Evolutionary conservation across 495 filamentous ascomycete species (phyloP).

Genomic region (Podospora pseudoanserina): DNA sequence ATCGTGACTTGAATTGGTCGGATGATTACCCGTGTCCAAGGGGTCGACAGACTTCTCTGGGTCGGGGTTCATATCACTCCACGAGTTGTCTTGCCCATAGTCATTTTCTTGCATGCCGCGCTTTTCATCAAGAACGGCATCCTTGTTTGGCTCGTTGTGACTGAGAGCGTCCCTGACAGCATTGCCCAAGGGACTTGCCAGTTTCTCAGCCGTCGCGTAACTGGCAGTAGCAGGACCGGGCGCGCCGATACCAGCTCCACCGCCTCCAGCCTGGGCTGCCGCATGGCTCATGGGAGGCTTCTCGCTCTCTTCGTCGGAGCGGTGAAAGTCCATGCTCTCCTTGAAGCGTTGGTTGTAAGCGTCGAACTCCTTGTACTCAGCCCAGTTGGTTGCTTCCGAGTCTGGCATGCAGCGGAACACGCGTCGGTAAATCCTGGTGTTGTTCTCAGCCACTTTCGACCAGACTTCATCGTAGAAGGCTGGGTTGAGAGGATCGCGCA

Average conservation of each 20-base stretch:
- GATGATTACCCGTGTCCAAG: neutral
- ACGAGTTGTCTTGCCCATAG: conserved; percentile 3
- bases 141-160: neutral
- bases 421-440: conserved; percentile 84
- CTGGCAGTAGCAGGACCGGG: conserved; percentile 25
- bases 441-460: conserved; percentile 86
- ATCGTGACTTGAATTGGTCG: conserved; percentile 20
- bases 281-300: conserved; percentile 22
- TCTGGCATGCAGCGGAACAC: conserved; percentile 98
- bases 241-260: conserved; percentile 31
- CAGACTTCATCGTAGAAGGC: conserved; percentile 83
- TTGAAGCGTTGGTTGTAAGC: conserved; percentile 76
- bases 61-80: conserved; percentile 19
- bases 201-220: conserved; percentile 22
- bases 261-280: conserved; percentile 12
- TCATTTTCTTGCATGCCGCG: conserved; percentile 5
- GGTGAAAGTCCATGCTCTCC: conserved; percentile 53
- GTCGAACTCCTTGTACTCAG: conserved; percentile 84
- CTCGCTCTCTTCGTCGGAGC: conserved; percentile 38
- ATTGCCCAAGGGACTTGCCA: conserved; percentile 5
- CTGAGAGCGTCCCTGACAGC: conserved; percentile 4
- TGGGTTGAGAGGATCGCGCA: conserved; percentile 76
- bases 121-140: conserved; percentile 24
- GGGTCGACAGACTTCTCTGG: conserved; percentile 37
- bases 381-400: conserved; percentile 88